Evolutionary conservation across 2,329 filamentous ascomycete species (phyloP).

Genomic region (Tolypocladium cylindrosporum): DNA sequence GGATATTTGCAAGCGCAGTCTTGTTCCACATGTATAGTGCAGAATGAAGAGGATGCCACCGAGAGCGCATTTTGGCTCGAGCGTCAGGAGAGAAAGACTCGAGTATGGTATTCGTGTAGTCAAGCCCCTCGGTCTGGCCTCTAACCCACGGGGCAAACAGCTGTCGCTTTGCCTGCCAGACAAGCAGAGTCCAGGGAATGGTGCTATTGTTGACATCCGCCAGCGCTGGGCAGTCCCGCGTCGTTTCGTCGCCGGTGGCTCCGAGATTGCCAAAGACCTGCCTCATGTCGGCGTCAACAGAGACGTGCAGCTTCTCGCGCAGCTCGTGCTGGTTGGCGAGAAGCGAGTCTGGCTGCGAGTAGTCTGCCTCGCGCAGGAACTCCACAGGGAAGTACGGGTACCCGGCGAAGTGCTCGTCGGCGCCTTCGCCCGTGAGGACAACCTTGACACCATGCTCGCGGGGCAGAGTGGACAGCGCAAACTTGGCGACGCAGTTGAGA

Average conservation of each 20-base stretch:
- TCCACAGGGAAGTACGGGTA: constrained; percentile 37
- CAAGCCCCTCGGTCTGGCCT: no score
- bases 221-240: no score
- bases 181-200: no score
- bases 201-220: no score
- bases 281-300: background rate
- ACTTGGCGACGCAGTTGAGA: constrained; percentile 42
- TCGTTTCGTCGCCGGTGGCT: no score
- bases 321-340: constrained; percentile 2
- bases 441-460: constrained; percentile 39
- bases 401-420: constrained; percentile 45
- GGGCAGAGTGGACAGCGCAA: constrained; percentile 33
- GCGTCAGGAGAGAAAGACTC: no score
- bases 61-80: no score
- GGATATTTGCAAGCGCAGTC: constrained; percentile 8
- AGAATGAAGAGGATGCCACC: no score
- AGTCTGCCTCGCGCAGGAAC: constrained; percentile 37
- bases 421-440: constrained; percentile 40
- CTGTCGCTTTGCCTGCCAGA: no score
- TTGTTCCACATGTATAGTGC: no score
- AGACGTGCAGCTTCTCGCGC: background rate
- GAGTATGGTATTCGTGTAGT: no score
- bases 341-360: constrained; percentile 16
- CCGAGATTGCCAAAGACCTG: constrained; percentile 4
- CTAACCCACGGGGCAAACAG: no score